These are phyloP conservation scores for Globisporangium middletonii DNA, from an alignment of 352 stramenopile species.

Conservation along the genomic window DNA sequence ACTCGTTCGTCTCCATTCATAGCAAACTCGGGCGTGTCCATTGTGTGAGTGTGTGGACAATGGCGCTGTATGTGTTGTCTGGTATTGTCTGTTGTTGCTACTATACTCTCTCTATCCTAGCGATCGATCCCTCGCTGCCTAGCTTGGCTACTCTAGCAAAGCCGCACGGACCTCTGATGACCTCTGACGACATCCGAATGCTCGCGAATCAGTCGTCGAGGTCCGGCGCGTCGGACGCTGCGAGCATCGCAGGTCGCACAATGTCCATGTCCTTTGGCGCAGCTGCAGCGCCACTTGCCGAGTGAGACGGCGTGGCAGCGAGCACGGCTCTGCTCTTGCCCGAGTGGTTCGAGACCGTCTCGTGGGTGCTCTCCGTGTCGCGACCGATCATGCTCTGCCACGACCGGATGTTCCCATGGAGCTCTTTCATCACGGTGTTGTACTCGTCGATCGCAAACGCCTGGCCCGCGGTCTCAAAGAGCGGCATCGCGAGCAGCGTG, in stretches of 20 bases:
- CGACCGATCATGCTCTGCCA: conserved; percentile 45
- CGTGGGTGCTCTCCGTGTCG: conserved; percentile 15
- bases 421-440: conserved; percentile 34
- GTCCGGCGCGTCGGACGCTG: conserved; percentile 1
- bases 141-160: no score
- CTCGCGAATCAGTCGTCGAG: conserved; percentile 1
- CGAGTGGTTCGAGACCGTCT: conserved; percentile 29
- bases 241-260: not conserved
- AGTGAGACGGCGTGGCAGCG: not conserved
- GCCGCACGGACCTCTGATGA: no score
- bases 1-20: no score
- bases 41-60: no score
- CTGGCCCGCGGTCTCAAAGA: conserved; percentile 55
- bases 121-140: no score
- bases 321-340: conserved; percentile 3
- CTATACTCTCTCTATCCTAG: no score
- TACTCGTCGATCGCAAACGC: conserved; percentile 63
- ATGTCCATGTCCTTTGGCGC: conserved; percentile 3
- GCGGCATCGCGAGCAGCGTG: conserved; percentile 48
- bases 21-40: no score
- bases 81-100: no score
- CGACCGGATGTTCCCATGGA: conserved; percentile 42
- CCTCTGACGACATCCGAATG: no score
- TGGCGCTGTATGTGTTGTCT: no score
- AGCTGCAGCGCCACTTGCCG: not conserved